phyloP scores from a whole-genome alignment of 345 rosid genomes.

The Nephelium lappaceum region DNA sequence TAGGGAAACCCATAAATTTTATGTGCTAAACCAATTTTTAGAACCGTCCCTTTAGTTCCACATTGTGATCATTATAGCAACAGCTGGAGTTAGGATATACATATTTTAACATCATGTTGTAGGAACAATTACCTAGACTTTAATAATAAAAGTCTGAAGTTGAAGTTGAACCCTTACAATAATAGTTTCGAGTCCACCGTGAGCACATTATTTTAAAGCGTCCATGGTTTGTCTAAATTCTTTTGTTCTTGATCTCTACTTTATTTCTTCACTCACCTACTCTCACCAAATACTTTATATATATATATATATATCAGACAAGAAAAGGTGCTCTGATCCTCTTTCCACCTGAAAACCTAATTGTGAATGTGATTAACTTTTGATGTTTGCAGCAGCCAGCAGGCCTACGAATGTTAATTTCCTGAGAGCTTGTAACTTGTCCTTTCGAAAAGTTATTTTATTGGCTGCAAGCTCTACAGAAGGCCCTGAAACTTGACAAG shows the following conservation, averaged over 20 bases:
- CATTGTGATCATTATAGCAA: constrained; percentile 1
- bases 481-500: too few species aligned
- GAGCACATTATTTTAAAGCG: not conserved
- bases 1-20: not conserved
- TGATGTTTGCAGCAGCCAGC: not conserved
- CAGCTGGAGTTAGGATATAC: not conserved
- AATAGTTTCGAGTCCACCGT: not conserved
- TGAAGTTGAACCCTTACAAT: not conserved
- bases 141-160: too few species aligned
- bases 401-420: not conserved
- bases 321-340: not conserved
- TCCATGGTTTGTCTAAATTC: not conserved
- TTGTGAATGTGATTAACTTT: not conserved
- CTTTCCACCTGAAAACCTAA: constrained; percentile 5
- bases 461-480: not conserved
- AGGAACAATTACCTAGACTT: too few species aligned
- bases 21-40: not conserved
- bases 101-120: not conserved
- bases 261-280: not conserved
- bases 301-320: not conserved
- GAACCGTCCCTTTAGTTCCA: not conserved
- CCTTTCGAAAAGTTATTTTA: not conserved
- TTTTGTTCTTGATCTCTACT: not conserved
- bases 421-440: too few species aligned
- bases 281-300: not conserved